Evolutionary conservation across 2,329 filamentous ascomycete genomes (phyloP).

Genomic region (Dactylellina haptotyla): DNA sequence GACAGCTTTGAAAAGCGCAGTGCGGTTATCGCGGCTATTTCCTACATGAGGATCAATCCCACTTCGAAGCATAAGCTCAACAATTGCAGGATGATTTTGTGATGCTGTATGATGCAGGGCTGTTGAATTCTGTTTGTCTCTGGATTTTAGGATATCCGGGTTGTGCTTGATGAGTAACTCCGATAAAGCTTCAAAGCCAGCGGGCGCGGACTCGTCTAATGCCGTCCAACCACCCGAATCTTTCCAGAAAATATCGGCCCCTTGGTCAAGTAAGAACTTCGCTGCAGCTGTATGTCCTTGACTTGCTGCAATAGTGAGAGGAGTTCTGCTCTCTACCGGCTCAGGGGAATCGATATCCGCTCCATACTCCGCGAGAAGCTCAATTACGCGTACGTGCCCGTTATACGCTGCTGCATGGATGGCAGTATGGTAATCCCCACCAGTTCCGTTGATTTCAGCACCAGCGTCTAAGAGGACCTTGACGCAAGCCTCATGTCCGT

Average conservation of each 20-base stretch:
- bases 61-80: not conserved
- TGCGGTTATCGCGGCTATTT: not conserved
- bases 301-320: not conserved
- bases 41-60: not conserved
- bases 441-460: conserved; percentile 2
- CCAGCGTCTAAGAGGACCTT: conserved; percentile 9
- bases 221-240: conserved; percentile 3
- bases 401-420: conserved; percentile 14
- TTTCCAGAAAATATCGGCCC: not conserved
- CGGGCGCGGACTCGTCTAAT: conserved; percentile 3
- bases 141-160: not conserved
- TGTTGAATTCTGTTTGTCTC: not conserved
- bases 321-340: not conserved
- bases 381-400: not conserved
- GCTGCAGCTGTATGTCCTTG: not conserved
- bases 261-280: not conserved
- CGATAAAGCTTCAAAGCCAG: not conserved
- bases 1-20: not conserved
- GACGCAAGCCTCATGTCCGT: conserved; percentile 10
- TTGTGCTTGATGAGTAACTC: conserved; percentile 1
- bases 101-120: conserved; percentile 5
- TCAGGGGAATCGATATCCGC: not conserved
- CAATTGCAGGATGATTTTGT: not conserved
- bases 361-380: not conserved
- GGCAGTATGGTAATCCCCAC: conserved; percentile 12